Conservation (phyloP, 1,284 basidiomycete genomes). For the Cutaneotrichosporon spelunceum region DNA sequence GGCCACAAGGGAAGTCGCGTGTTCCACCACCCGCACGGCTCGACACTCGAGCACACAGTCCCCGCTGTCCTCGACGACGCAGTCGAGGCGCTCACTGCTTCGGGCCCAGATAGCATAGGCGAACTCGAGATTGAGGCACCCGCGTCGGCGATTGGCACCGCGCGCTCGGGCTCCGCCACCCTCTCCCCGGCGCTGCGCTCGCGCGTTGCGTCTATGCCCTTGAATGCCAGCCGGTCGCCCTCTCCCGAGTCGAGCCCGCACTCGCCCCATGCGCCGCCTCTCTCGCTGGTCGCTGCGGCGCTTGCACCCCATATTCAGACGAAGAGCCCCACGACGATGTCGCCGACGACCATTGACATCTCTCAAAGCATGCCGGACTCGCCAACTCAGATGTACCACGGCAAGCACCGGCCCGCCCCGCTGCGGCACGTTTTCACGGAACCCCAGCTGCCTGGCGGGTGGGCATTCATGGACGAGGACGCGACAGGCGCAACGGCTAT, state of each 20-base stretch:
- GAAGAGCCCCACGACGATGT: not conserved
- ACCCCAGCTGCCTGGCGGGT: slow-evolving; percentile 45
- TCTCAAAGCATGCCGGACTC: not conserved
- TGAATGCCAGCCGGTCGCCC: slow-evolving; percentile 11
- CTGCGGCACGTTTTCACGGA: slow-evolving; percentile 36
- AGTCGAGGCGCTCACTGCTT: slow-evolving; percentile 45
- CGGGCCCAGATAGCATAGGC: slow-evolving; percentile 23
- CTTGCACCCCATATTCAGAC: slow-evolving; percentile 5
- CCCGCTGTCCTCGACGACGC: slow-evolving; percentile 51
- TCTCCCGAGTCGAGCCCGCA: slow-evolving; percentile 14
- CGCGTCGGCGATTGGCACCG: slow-evolving; percentile 4
- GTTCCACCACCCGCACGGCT: slow-evolving; percentile 44
- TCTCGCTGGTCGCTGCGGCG: slow-evolving; percentile 10
- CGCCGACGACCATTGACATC: not conserved
- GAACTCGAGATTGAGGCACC: slow-evolving; percentile 47
- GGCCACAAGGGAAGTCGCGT: slow-evolving; percentile 44
- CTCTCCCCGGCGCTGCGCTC: slow-evolving; percentile 27
- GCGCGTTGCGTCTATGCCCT: slow-evolving; percentile 17
- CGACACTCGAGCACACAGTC: slow-evolving; percentile 45
- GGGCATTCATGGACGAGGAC: slow-evolving; percentile 32
- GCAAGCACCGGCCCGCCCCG: slow-evolving; percentile 34
- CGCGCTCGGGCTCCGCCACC: slow-evolving; percentile 34
- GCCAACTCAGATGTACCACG: not conserved
- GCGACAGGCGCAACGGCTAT: slow-evolving; percentile 10
- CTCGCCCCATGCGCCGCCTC: slow-evolving; percentile 4